Conservation (phyloP, 345 rosid species). For the Pelargonium nanum region DNA sequence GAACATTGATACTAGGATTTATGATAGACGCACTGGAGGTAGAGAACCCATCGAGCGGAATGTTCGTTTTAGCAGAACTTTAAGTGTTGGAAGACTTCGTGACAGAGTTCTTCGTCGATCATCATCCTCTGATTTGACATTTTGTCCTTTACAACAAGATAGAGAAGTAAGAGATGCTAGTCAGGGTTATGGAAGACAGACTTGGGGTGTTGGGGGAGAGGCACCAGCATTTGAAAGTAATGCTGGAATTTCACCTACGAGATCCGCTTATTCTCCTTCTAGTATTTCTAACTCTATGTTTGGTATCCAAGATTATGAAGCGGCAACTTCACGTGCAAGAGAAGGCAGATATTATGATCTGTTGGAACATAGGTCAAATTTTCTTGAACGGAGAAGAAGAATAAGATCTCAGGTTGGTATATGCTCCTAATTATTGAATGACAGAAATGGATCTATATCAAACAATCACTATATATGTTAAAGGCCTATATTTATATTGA, state of each 20-base stretch:
- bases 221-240: conserved; percentile 26
- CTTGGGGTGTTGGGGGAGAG: conserved; percentile 20
- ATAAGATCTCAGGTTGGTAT: conserved; percentile 87
- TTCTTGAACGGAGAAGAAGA: conserved; percentile 86
- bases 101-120: conserved; percentile 88
- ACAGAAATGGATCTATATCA: not conserved
- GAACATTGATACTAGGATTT: conserved; percentile 27
- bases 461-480: not conserved
- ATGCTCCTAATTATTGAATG: conserved; percentile 7
- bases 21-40: conserved; percentile 46
- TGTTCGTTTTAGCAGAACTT: conserved; percentile 80
- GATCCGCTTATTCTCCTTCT: conserved; percentile 39
- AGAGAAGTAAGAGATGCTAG: conserved; percentile 35
- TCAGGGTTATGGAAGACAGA: conserved; percentile 28
- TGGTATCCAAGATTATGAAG: conserved; percentile 44
- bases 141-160: conserved; percentile 43
- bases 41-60: conserved; percentile 68
- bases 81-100: conserved; percentile 96
- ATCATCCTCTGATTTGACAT: conserved; percentile 46
- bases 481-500: not conserved
- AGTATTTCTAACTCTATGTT: conserved; percentile 38
- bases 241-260: conserved; percentile 21
- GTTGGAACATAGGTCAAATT: conserved; percentile 77
- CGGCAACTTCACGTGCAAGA: conserved; percentile 52
- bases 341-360: conserved; percentile 77